Percentiles rank a stretch among this genome's conserved stretches.
phyloP scores from a whole-genome alignment of 169 alveolate genomes.

The Plasmodium berghei region DNA sequence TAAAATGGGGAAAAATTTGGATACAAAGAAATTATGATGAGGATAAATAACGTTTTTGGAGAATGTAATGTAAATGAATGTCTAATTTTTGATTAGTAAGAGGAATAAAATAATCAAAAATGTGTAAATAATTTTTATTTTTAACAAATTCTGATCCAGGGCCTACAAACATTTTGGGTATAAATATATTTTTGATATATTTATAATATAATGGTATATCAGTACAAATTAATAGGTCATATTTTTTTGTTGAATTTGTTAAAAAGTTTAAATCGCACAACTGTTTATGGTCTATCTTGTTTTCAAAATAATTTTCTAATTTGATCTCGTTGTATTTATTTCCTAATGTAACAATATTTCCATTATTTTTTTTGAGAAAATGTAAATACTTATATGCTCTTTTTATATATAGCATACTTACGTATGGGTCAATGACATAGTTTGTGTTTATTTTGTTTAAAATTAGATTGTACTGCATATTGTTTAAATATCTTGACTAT shows the following conservation, averaged over 20 bases:
- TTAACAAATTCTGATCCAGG: constrained; percentile 77
- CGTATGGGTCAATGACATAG: constrained; percentile 84
- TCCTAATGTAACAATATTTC: constrained; percentile 80
- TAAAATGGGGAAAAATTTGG: too few species aligned
- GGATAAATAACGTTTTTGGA: constrained; percentile 50
- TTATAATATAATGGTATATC: constrained; percentile 82
- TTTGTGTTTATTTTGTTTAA: constrained; percentile 80
- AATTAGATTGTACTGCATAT: constrained; percentile 62
- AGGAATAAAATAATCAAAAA: constrained; percentile 85
- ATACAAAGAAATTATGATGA: neutral
- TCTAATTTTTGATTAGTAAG: constrained; percentile 72
- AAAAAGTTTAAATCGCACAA: constrained; percentile 73
- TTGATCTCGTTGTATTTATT: constrained; percentile 77
- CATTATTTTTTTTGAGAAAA: constrained; percentile 80
- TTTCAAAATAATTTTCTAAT: constrained; percentile 50
- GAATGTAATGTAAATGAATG: constrained; percentile 46
- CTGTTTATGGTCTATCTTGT: constrained; percentile 14
- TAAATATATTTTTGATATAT: constrained; percentile 79
- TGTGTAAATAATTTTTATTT: constrained; percentile 80
- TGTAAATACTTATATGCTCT: constrained; percentile 80
- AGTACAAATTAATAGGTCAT: constrained; percentile 82
- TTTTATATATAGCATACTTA: constrained; percentile 80
- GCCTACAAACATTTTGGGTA: constrained; percentile 83
- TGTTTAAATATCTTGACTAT: neutral
- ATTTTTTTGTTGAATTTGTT: constrained; percentile 78